Percentiles rank a stretch among this genome's conserved stretches.
Conservation (phyloP, 805 yeast species). For the Saccharomycopsis javanensis region DNA sequence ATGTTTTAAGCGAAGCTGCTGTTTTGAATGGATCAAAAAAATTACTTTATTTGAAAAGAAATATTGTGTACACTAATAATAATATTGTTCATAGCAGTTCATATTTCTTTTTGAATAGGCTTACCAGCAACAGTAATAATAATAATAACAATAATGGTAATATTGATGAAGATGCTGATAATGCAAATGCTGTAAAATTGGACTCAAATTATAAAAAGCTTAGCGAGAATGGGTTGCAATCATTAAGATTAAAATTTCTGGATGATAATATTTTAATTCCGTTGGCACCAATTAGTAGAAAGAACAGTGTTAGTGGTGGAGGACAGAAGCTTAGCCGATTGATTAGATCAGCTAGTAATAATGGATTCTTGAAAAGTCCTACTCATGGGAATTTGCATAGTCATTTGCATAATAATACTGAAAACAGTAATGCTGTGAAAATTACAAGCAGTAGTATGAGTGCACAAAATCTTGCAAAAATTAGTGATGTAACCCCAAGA, state of each 20-base stretch:
- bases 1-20: constrained; percentile 6
- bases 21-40: constrained; percentile 14
- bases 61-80: neutral
- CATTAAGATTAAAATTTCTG: constrained; percentile 10
- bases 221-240: constrained; percentile 13
- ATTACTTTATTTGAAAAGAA: constrained; percentile 10
- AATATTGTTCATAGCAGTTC: neutral
- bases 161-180: neutral
- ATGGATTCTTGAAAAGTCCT: constrained; percentile 15
- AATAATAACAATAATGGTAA: neutral
- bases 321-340: constrained; percentile 21
- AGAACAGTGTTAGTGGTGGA: neutral
- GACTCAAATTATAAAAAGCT: constrained; percentile 11
- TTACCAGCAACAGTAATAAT: neutral
- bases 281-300: neutral
- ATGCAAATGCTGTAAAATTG: neutral
- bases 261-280: neutral
- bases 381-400: neutral
- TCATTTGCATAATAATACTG: neutral
- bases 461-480: neutral
- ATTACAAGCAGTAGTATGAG: neutral
- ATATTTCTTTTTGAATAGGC: neutral
- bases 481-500: neutral
- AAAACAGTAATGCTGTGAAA: neutral
- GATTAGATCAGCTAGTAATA: constrained; percentile 26